These are phyloP conservation scores for Collariella sp. DNA, from an alignment of 495 filamentous ascomycete species.

Conservation along the genomic window DNA sequence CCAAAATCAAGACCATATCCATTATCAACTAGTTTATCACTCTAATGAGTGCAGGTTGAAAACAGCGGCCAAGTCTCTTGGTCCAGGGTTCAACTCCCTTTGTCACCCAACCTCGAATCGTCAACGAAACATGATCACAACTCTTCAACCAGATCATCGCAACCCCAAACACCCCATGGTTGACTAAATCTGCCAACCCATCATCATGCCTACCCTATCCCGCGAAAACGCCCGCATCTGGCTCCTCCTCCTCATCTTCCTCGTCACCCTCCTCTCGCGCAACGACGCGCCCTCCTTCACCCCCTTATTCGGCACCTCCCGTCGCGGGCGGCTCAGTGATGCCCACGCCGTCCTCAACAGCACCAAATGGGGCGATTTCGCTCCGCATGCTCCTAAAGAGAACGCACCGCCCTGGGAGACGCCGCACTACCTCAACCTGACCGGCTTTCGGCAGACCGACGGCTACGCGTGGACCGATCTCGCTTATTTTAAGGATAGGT, in stretches of 20 bases:
- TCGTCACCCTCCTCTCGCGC: constrained; percentile 35
- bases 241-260: constrained; percentile 36
- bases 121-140: background rate
- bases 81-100: background rate
- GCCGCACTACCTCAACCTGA: constrained; percentile 64
- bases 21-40: no score
- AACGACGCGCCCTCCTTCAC: constrained; percentile 33
- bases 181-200: background rate
- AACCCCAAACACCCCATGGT: background rate
- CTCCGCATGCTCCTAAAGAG: constrained; percentile 35
- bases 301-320: constrained; percentile 31
- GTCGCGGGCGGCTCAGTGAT: constrained; percentile 42
- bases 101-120: no score
- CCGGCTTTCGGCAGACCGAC: constrained; percentile 64
- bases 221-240: constrained; percentile 34
- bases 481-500: constrained; percentile 38
- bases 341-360: constrained; percentile 59
- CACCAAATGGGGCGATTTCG: constrained; percentile 67
- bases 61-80: background rate
- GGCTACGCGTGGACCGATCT: constrained; percentile 64
- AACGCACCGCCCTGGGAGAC: constrained; percentile 13
- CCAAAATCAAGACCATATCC: no score
- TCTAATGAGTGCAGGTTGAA: no score
- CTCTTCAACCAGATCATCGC: background rate
- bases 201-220: constrained; percentile 29